Conservation (phyloP, 768 basidiomycete genomes). For the Clavaria fumosa region DNA sequence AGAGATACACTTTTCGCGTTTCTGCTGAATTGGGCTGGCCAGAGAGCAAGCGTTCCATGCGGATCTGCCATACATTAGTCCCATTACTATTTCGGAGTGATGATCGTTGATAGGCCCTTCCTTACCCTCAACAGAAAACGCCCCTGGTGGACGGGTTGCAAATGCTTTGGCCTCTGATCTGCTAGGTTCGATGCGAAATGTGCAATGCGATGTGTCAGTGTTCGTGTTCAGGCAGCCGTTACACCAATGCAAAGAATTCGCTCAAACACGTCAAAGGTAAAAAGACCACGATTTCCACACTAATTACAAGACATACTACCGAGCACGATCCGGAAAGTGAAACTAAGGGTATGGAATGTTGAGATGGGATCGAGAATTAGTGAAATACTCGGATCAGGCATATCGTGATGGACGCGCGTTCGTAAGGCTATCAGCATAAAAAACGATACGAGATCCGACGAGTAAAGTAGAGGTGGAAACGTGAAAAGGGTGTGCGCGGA, state of each 20-base stretch:
- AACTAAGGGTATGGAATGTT: slow-evolving; percentile 44
- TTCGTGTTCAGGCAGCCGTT: not conserved
- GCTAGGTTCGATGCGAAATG: too few relatives aligned
- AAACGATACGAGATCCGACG: slow-evolving; percentile 46
- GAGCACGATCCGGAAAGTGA: slow-evolving; percentile 43
- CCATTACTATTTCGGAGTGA: too few relatives aligned
- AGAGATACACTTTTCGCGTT: too few relatives aligned
- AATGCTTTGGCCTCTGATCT: too few relatives aligned
- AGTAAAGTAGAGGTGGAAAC: slow-evolving; percentile 19
- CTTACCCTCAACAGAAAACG: too few relatives aligned
- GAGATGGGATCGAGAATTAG: slow-evolving; percentile 56
- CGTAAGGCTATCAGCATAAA: not conserved
- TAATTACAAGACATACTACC: slow-evolving; percentile 12
- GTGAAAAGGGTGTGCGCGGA: slow-evolving; percentile 20
- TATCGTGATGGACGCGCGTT: slow-evolving; percentile 49
- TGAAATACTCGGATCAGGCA: slow-evolving; percentile 42
- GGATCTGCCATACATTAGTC: too few relatives aligned
- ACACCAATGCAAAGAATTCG: not conserved
- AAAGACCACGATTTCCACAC: slow-evolving; percentile 1
- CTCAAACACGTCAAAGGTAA: not conserved
- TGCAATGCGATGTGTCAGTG: too few relatives aligned
- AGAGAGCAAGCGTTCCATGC: too few relatives aligned
- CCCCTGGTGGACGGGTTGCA: too few relatives aligned
- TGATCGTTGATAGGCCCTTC: too few relatives aligned
- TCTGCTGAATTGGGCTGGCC: too few relatives aligned